Percentiles rank a stretch among this genome's conserved stretches.
Evolutionary conservation across 495 filamentous ascomycete species (phyloP).

Genomic region (Aspergillus campestris): DNA sequence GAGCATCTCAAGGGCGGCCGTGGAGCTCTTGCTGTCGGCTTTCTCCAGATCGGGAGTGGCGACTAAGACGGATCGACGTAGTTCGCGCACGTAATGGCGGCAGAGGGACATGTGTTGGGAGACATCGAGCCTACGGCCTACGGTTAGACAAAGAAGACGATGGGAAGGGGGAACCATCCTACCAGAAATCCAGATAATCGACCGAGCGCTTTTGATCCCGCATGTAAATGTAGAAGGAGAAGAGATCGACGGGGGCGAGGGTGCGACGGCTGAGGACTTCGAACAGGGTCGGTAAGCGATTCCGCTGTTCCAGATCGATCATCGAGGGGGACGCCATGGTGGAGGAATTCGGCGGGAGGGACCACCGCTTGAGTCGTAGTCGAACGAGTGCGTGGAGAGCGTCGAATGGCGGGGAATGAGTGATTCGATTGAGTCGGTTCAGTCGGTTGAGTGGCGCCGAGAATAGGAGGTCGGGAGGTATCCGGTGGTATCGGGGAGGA

Average conservation of each 20-base stretch:
- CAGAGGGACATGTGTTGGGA: slow-evolving; percentile 98
- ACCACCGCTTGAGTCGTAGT: background rate
- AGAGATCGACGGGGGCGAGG: slow-evolving; percentile 86
- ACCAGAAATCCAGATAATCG: slow-evolving; percentile 99
- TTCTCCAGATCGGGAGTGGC: slow-evolving; percentile 88
- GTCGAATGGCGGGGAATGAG: background rate
- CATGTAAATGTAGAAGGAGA: slow-evolving; percentile 99
- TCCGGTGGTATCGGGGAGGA: background rate
- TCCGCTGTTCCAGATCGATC: slow-evolving; percentile 46
- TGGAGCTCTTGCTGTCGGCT: slow-evolving; percentile 72
- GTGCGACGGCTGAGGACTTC: slow-evolving; percentile 91
- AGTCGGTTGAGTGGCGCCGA: background rate
- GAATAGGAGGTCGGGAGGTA: background rate
- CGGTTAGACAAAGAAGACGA: background rate
- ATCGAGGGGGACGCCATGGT: slow-evolving; percentile 28
- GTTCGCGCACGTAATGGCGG: slow-evolving; percentile 92
- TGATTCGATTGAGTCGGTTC: background rate
- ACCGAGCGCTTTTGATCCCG: slow-evolving; percentile 95
- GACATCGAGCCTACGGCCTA: slow-evolving; percentile 78
- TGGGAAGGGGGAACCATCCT: slow-evolving; percentile 10
- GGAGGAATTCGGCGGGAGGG: background rate
- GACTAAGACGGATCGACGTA: slow-evolving; percentile 86
- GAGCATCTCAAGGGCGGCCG: slow-evolving; percentile 62
- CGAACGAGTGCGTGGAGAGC: background rate
- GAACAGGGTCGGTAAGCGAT: slow-evolving; percentile 85